Base-by-base conservation (phyloP, 2,329 filamentous ascomycete species). In the Achaetomium macrosporum region DNA sequence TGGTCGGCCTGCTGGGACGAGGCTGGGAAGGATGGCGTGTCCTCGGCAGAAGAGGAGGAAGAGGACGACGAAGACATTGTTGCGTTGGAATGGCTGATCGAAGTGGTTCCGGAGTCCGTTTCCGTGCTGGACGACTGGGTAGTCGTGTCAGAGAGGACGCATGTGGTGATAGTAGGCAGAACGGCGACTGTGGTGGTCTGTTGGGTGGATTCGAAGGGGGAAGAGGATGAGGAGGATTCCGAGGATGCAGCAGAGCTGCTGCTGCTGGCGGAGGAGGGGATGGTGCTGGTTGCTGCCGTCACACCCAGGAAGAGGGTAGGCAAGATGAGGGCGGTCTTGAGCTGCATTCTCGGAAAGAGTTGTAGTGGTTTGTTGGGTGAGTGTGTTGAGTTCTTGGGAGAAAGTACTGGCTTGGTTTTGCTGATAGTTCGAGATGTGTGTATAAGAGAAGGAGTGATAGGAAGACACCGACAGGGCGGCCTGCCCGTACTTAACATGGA, bases 321-420 rank as follows among this genome's bases (percentile, higher is more conserved):
- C 49, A 63, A 43, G 51, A 60, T 3, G 54, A 62, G 50, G 19
- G 54, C 50, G 25, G 53, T 30, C 37, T 56, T 53, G 54, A 58
- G 42, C 29, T 61, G 56, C 60, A 62, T 63, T 37, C 57, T 33
- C 5, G 35, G 35, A 13, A n/a, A 11, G 33, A 5, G 10, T n/a
- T 19, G 29, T 41, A 6, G n/a, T 31, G 19, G n/a, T 15, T 17
- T 16, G 30, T 43, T 43, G 20, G 7, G 20, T 15, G 15, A 8
- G 35, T 37, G 15, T 13, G 33, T 8, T 37, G 3, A n/a, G 9
- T 16, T 4, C 7, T 15, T 13, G n/a, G n/a, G n/a, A n/a, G n/a
- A 42, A 25, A 19, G 40, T 25, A 15, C 9, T 30, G 7, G 47
- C 2, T 36, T 42, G n/a, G 16, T 12, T 16, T 36, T 40, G 42